These are phyloP conservation scores for Salix caprea DNA, from an alignment of 345 rosid genomes.

Conservation along the genomic window DNA sequence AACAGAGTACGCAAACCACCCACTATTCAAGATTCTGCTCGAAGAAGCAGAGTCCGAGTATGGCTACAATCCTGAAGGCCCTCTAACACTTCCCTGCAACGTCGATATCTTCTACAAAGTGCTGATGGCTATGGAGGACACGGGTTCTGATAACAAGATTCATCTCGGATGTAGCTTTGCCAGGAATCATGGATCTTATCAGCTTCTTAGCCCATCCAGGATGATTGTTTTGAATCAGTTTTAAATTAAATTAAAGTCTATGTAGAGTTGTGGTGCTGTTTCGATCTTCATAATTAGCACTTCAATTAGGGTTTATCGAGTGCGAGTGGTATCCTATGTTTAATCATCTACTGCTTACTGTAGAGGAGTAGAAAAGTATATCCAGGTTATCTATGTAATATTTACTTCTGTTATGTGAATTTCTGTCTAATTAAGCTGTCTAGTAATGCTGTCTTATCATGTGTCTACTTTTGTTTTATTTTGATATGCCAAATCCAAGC, in stretches of 20 bases:
- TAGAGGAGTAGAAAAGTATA: neutral
- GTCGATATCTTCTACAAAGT: conserved; percentile 29
- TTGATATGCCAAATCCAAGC: neutral
- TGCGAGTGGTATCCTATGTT: neutral
- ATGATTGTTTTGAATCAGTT: conserved; percentile 32
- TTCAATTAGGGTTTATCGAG: neutral
- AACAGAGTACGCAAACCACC: conserved; percentile 26
- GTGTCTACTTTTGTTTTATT: neutral
- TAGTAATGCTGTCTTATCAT: neutral
- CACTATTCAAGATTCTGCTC: conserved; percentile 26
- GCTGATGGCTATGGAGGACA: conserved; percentile 20
- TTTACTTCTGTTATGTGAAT: neutral
- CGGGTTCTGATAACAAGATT: neutral
- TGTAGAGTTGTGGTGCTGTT: neutral
- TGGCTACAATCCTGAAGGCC: conserved; percentile 26
- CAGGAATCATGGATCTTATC: conserved; percentile 27
- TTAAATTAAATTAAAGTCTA: neutral
- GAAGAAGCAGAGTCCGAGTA: conserved; percentile 34
- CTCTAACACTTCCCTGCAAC: conserved; percentile 26
- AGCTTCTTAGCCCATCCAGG: conserved; percentile 31
- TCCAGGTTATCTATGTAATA: neutral
- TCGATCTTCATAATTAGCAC: neutral
- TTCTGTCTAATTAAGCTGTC: neutral
- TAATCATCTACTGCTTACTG: neutral
- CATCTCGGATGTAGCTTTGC: conserved; percentile 32